These are phyloP conservation scores for Agaricus blazei DNA, from an alignment of 768 basidiomycete species.

Conservation along the genomic window DNA sequence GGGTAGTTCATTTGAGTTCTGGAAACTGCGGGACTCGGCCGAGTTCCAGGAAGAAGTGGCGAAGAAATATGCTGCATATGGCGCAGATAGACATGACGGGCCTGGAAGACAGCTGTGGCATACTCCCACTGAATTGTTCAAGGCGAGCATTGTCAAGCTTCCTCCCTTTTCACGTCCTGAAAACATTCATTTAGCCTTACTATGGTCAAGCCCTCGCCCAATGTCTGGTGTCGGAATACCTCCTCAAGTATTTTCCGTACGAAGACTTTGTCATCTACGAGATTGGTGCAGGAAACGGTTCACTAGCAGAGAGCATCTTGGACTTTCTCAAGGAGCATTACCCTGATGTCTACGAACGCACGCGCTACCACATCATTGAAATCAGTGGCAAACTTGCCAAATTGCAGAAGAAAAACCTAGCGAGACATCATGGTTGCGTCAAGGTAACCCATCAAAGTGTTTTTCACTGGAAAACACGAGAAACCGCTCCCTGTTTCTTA, in stretches of 20 bases:
- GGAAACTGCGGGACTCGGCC: slow-evolving; percentile 52
- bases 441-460: slow-evolving; percentile 72
- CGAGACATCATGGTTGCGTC: slow-evolving; percentile 59
- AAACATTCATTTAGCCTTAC: slow-evolving; percentile 63
- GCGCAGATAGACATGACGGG: slow-evolving; percentile 53
- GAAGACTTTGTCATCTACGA: slow-evolving; percentile 96
- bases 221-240: slow-evolving; percentile 87
- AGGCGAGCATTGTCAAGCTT: slow-evolving; percentile 46
- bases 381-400: slow-evolving; percentile 78
- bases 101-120: slow-evolving; percentile 95
- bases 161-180: not conserved
- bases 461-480: slow-evolving; percentile 75
- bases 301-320: slow-evolving; percentile 85
- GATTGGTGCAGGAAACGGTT: slow-evolving; percentile 97
- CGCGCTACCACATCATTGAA: slow-evolving; percentile 91
- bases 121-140: slow-evolving; percentile 96
- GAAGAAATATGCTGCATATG: slow-evolving; percentile 67
- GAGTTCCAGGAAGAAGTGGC: slow-evolving; percentile 86
- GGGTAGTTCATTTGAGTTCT: slow-evolving; percentile 63
- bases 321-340: slow-evolving; percentile 71
- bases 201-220: slow-evolving; percentile 89
- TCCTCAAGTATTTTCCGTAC: slow-evolving; percentile 93
- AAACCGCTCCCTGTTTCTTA: slow-evolving; percentile 86
- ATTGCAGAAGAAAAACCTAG: slow-evolving; percentile 65
- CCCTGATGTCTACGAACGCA: slow-evolving; percentile 91